These are phyloP conservation scores for Sarocladium kiliense DNA, from an alignment of 2,329 filamentous ascomycete species.

Conservation along the genomic window DNA sequence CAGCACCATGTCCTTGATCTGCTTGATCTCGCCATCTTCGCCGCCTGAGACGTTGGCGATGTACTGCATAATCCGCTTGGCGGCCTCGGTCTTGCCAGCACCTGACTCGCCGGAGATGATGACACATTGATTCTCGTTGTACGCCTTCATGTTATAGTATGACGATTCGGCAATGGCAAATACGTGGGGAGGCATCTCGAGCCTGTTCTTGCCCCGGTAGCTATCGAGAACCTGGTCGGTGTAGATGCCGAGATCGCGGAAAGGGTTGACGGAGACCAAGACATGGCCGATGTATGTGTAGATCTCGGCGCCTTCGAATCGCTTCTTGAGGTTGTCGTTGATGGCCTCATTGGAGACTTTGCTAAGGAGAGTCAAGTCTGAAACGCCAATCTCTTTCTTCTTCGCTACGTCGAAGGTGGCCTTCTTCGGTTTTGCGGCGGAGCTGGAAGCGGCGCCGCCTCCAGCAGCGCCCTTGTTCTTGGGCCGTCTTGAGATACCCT, in stretches of 20 bases:
- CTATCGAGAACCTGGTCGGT: conserved; percentile 89
- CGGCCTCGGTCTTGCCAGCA: conserved; percentile 96
- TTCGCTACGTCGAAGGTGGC: conserved; percentile 93
- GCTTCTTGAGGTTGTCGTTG: conserved; percentile 98
- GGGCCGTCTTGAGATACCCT: conserved; percentile 36
- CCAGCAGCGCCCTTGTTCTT: conserved; percentile 35
- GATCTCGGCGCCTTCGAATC: conserved; percentile 95
- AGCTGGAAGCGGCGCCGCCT: conserved; percentile 28
- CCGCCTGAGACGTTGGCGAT: conserved; percentile 95
- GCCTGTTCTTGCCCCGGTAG: conserved; percentile 93
- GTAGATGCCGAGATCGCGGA: conserved; percentile 96
- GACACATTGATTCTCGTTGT: conserved; percentile 98
- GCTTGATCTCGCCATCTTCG: conserved; percentile 77
- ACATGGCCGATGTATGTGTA: conserved; percentile 99
- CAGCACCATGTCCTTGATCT: conserved; percentile 99
- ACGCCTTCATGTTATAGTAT: conserved; percentile 99
- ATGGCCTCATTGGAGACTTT: conserved; percentile 99
- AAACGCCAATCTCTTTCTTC: conserved; percentile 99
- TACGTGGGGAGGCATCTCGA: conserved; percentile 93
- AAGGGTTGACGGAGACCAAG: conserved; percentile 97
- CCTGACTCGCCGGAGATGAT: conserved; percentile 99
- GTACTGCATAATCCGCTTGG: conserved; percentile 99
- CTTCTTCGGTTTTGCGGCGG: conserved; percentile 74
- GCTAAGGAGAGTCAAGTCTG: conserved; percentile 93
- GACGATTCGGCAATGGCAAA: conserved; percentile 94